Base-by-base conservation (phyloP, 139 green algal species). In the Deuterostichococcus epilithicus region DNA sequence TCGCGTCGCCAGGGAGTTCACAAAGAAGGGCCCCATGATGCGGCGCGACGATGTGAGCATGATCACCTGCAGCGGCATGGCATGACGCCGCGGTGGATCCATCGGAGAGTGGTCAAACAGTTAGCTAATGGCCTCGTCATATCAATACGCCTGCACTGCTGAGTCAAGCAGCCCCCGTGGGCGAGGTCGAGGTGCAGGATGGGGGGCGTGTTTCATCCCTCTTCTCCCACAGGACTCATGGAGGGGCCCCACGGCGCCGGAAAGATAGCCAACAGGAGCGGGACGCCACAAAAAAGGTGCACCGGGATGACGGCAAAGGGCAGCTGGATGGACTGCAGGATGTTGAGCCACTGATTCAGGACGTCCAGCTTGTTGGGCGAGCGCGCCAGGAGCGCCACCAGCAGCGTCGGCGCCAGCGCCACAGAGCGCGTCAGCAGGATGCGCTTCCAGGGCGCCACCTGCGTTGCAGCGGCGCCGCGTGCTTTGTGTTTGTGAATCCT, bases 231-330 rank as follows among this genome's bases (percentile, higher is more conserved):
- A 52, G 8, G 42, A 52, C 42, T 52, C n/a, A n/a, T n/a, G n/a
- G n/a, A n/a, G n/a, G n/a, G n/a, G n/a, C n/a, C n/a, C n/a, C n/a
- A n/a, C n/a, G n/a, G n/a, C n/a, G n/a, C n/a, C n/a, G n/a, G n/a
- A n/a, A n/a, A n/a, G n/a, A n/a, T n/a, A n/a, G n/a, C n/a, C n/a
- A n/a, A n/a, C n/a, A n/a, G n/a, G n/a, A n/a, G n/a, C n/a, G n/a
- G n/a, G n/a, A n/a, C n/a, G 42, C 13, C 42, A 23, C 28, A 69
- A 25, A 2, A 45, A 70, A 20, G 52, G 1, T 77, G 52, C 36
- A 88, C 78, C 69, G 87, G 87, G n/a, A 90, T 79, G 26, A 92
- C 76, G 1, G 83, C 84, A 81, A 94, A 94, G 8, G 89, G 89
- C 63, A 94, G 83, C 78, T 89, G 75, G 70, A 92, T 73, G 42